phyloP scores from a whole-genome alignment of 306 rosid genomes.

The Quercus bicolor region DNA sequence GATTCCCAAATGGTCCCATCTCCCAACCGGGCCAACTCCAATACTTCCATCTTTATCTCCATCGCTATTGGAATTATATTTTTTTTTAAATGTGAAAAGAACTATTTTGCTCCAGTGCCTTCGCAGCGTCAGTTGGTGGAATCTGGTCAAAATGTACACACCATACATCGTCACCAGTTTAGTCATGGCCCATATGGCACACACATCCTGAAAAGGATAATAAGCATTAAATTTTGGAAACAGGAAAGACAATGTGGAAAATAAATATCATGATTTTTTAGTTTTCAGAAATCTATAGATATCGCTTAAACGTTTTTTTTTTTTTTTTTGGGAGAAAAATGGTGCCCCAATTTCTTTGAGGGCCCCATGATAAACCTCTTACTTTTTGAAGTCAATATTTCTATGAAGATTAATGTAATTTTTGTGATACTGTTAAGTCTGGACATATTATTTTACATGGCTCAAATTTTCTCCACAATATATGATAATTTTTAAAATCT shows the following conservation, averaged over 20 bases:
- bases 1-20: constrained; percentile 28
- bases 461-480: too few species aligned
- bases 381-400: too few species aligned
- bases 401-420: too few species aligned
- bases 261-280: neutral
- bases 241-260: neutral
- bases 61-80: constrained; percentile 8
- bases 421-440: too few species aligned
- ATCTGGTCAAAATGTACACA: neutral
- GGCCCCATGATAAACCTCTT: too few species aligned
- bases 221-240: neutral
- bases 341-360: too few species aligned
- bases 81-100: neutral
- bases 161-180: neutral
- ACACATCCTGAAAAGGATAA: neutral
- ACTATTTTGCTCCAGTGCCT: constrained; percentile 8
- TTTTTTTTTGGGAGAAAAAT: too few species aligned
- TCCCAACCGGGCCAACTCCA: neutral
- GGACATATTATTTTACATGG: too few species aligned
- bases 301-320: too few species aligned
- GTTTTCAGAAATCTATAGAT: too few species aligned
- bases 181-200: neutral
- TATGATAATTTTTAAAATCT: too few species aligned
- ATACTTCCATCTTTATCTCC: neutral
- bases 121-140: neutral